Percentiles rank a stretch among this genome's conserved stretches.
phyloP scores from a whole-genome alignment of 768 basidiomycete species.

The Mycena filopes region DNA sequence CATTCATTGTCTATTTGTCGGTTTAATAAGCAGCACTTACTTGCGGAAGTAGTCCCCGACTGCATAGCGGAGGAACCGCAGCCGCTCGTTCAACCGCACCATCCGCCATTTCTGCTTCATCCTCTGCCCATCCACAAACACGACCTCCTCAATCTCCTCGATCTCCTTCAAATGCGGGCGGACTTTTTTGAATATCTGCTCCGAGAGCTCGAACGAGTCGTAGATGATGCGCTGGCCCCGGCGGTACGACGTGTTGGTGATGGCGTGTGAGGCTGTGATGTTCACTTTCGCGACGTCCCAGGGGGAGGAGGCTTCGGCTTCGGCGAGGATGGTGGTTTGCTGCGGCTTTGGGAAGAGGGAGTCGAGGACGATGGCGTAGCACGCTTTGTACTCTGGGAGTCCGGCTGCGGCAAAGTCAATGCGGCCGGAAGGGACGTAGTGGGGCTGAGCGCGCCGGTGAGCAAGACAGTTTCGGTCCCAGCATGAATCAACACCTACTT shows the following conservation, averaged over 20 bases:
- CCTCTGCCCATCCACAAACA: not conserved
- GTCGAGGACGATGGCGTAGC: conserved; percentile 25
- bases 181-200: conserved; percentile 20
- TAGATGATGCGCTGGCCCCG: conserved; percentile 31
- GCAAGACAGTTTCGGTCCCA: too few species aligned
- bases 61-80: conserved; percentile 28
- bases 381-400: conserved; percentile 22
- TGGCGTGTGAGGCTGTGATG: not conserved
- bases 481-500: too few species aligned
- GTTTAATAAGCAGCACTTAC: too few species aligned
- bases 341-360: conserved; percentile 24
- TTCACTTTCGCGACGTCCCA: conserved; percentile 30
- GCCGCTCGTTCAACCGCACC: conserved; percentile 31
- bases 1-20: too few species aligned
- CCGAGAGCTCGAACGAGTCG: conserved; percentile 27
- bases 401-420: conserved; percentile 19
- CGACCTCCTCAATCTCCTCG: conserved; percentile 26
- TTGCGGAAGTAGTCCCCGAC: conserved; percentile 16
- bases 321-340: conserved; percentile 8
- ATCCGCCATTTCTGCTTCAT: conserved; percentile 30
- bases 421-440: conserved; percentile 6
- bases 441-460: conserved; percentile 6
- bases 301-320: conserved; percentile 21
- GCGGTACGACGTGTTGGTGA: conserved; percentile 21
- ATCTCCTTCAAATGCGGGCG: conserved; percentile 26